Base-by-base conservation (phyloP, 805 yeast species). In the Ogataea populi-albae region DNA sequence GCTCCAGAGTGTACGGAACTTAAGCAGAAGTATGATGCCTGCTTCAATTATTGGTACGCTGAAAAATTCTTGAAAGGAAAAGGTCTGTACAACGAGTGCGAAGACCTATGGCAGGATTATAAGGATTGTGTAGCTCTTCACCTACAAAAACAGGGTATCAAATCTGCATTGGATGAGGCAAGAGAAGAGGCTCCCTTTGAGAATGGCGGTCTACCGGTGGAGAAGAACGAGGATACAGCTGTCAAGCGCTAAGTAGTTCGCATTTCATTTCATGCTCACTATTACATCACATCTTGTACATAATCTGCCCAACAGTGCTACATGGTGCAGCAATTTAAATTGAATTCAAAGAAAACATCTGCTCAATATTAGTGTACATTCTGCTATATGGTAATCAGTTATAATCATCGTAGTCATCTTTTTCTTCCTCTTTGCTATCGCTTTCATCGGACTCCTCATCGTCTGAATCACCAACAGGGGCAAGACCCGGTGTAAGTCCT, bases 1-100 rank as follows among this genome's bases (percentile, higher is more conserved):
- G 98, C 98, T 23, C 96, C 97, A 17, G 98, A 93, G 65, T 93
- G 98, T 63, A 86, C 95, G 16, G 84, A 78, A 23, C 75, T 82
- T 39, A 93, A 93, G 62, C 77, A 78, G 50, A 76, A 79, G 52
- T 93, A 93, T 55, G 98, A 93, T 57, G 83, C 80, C 53, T 93
- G 98, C 61, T 93, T 93, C 66, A 89, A 88, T 62, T 74, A 75
- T 47, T 89, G 98, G 98, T 93, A 93, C 59, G 80, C 93, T 4
- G 97, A 93, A 50, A 84, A 83, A 60, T 84, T 84, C 47, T 64
- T 84, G 30, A 74, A 74, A 43, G 81, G 79, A 22, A 69, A 74
- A 52, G 69, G 77, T 26, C 64, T 70, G 37, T 73, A 82, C 50
- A 91, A 91, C 57, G 97, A 91, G 62, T 93, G 98, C 62, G 82